Evolutionary conservation across 2,329 filamentous ascomycete species (phyloP).

Genomic region (Kalmusia sp.): DNA sequence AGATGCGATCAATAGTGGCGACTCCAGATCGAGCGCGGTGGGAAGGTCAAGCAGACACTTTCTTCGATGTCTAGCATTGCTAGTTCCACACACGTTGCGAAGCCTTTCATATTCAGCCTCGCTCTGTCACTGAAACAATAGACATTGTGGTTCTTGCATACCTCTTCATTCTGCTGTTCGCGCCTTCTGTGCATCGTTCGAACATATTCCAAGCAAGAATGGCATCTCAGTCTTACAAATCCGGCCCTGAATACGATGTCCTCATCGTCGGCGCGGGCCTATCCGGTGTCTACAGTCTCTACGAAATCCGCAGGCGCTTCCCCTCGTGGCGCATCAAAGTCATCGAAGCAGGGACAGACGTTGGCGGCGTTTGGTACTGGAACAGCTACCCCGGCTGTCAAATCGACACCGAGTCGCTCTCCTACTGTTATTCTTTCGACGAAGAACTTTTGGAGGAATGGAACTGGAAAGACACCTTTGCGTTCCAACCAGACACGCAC

Average conservation of each 20-base stretch:
- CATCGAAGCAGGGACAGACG: slow-evolving; percentile 35
- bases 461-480: slow-evolving; percentile 60
- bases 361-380: slow-evolving; percentile 46
- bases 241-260: slow-evolving; percentile 14
- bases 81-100: too few species aligned
- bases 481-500: slow-evolving; percentile 40
- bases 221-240: not conserved
- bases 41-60: slow-evolving; percentile 5
- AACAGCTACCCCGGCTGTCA: slow-evolving; percentile 38
- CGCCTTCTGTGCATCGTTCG: too few species aligned
- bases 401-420: slow-evolving; percentile 50
- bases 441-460: slow-evolving; percentile 54
- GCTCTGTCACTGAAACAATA: too few species aligned
- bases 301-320: slow-evolving; percentile 35
- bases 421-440: slow-evolving; percentile 51
- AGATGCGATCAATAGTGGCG: too few species aligned
- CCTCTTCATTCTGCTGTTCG: too few species aligned
- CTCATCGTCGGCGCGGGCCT: slow-evolving; percentile 41
- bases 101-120: not conserved
- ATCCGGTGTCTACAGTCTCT: slow-evolving; percentile 41
- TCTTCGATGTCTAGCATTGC: not conserved
- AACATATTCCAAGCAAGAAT: not conserved
- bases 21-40: not conserved
- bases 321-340: slow-evolving; percentile 26
- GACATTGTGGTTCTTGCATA: not conserved